A percentile compares a stretch with the other conserved stretches of the same genome.
phyloP scores from a whole-genome alignment of 2,329 filamentous ascomycete genomes.

The Hypoxylon sp. region DNA sequence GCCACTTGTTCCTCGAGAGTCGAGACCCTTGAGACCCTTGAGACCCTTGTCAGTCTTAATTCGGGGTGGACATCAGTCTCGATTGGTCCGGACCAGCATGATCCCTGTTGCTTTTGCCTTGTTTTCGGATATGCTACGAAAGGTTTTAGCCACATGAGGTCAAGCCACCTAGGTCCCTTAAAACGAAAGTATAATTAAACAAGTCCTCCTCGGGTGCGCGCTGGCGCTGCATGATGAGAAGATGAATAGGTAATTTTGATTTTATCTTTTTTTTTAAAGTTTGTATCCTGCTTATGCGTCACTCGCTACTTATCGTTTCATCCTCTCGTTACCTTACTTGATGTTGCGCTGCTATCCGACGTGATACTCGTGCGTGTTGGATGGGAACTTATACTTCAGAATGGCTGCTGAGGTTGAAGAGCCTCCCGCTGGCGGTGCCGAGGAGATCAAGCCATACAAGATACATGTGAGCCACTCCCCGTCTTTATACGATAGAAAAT shows the following conservation, averaged over 20 bases:
- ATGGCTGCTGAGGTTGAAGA: slow-evolving; percentile 52
- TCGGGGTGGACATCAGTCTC: slow-evolving; percentile 38
- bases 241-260: slow-evolving; percentile 34
- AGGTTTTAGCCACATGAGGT: slow-evolving; percentile 52
- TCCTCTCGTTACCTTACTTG: slow-evolving; percentile 34
- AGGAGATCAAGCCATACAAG: slow-evolving; percentile 69
- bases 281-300: slow-evolving; percentile 26
- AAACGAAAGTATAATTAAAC: slow-evolving; percentile 50
- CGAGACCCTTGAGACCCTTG: slow-evolving; percentile 13
- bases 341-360: slow-evolving; percentile 35
- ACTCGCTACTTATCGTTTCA: slow-evolving; percentile 31
- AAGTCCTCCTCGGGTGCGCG: slow-evolving; percentile 33
- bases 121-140: slow-evolving; percentile 48
- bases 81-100: slow-evolving; percentile 36
- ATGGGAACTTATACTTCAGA: slow-evolving; percentile 30
- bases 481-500: slow-evolving; percentile 21
- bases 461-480: slow-evolving; percentile 66
- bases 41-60: slow-evolving; percentile 36
- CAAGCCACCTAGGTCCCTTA: slow-evolving; percentile 53
- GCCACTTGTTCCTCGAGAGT: slow-evolving; percentile 48
- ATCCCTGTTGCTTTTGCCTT: slow-evolving; percentile 48
- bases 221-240: slow-evolving; percentile 31
- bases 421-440: slow-evolving; percentile 50
- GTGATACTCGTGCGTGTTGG: slow-evolving; percentile 31
- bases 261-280: not conserved